Conservation (phyloP, 768 basidiomycete genomes). For the Rhodocollybia butyracea region DNA sequence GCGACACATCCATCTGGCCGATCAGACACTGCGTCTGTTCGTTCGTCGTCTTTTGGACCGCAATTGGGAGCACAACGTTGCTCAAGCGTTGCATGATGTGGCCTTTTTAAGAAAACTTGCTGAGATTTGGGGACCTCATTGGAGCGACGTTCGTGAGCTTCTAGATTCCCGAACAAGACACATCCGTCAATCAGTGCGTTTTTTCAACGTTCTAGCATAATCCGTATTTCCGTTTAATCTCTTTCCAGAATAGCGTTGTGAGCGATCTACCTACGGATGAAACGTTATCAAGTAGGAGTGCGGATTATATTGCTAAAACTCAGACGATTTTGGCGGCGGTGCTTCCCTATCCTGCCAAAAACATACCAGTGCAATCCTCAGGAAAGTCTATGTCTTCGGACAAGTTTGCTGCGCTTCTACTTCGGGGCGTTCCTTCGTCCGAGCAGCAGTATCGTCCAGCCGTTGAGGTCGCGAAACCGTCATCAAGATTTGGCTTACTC, state of each 20-base stretch:
- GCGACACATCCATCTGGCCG: conserved; percentile 31
- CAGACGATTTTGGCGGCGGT: conserved; percentile 63
- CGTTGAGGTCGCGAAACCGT: conserved; percentile 65
- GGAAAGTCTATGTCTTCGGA: conserved; percentile 22
- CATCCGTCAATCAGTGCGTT: conserved; percentile 24
- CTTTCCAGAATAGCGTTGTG: neutral
- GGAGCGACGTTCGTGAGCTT: conserved; percentile 20
- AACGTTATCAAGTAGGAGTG: conserved; percentile 25
- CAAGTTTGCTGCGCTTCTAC: conserved; percentile 43
- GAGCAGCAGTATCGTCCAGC: conserved; percentile 57
- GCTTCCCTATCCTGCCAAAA: conserved; percentile 33
- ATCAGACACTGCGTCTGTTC: conserved; percentile 38
- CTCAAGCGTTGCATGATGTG: conserved; percentile 42
- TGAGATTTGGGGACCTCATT: conserved; percentile 28
- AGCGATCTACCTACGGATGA: conserved; percentile 1
- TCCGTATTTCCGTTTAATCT: too few species aligned
- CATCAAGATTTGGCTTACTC: conserved; percentile 72
- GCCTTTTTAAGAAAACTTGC: conserved; percentile 44
- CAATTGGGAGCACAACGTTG: conserved; percentile 20
- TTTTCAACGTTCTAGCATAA: conserved; percentile 3
- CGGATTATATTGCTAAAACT: conserved; percentile 49
- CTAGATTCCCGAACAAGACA: conserved; percentile 27
- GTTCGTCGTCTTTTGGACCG: conserved; percentile 31
- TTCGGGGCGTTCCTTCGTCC: conserved; percentile 46
- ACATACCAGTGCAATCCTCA: conserved; percentile 13